Percentiles rank a stretch among this genome's conserved stretches.
phyloP scores from a whole-genome alignment of 148 eudicot species.

The Rhododendron kiyosumense region DNA sequence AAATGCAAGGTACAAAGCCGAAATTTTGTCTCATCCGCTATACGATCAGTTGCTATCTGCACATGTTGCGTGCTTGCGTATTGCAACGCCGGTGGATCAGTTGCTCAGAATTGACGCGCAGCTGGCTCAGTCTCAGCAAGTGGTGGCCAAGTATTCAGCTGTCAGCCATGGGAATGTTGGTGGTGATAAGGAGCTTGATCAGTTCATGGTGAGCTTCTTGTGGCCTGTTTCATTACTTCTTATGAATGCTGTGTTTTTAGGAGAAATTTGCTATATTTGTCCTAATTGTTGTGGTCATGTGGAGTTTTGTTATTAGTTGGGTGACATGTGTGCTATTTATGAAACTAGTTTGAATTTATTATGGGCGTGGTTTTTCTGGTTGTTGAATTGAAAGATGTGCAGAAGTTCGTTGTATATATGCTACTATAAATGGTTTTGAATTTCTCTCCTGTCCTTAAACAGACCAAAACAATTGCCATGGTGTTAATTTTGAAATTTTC shows the following conservation, averaged over 20 bases:
- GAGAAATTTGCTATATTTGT: background rate
- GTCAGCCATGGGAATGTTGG: conserved; percentile 27
- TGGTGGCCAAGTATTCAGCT: conserved; percentile 58
- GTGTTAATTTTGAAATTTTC: background rate
- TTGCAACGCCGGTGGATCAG: conserved; percentile 94
- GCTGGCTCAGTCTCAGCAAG: conserved; percentile 67
- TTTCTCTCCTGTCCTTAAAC: background rate
- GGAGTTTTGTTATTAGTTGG: background rate
- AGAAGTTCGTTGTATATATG: background rate
- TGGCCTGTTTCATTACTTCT: conserved; percentile 1
- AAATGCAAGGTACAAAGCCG: conserved; percentile 52
- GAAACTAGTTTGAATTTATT: conserved; percentile 3
- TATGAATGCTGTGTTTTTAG: background rate
- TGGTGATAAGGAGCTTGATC: conserved; percentile 84
- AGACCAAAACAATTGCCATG: background rate
- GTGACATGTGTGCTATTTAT: conserved; percentile 1
- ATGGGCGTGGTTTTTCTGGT: background rate
- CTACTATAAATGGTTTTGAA: background rate
- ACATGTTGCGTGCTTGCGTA: conserved; percentile 72
- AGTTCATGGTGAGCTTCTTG: conserved; percentile 63
- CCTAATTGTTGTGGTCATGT: background rate
- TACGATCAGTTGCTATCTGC: conserved; percentile 83
- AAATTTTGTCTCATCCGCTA: conserved; percentile 59
- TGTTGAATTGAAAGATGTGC: background rate
- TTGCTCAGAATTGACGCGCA: conserved; percentile 84